phyloP scores from a whole-genome alignment of 108 stramenopile genomes.

The Discostella pseudostelligera region DNA sequence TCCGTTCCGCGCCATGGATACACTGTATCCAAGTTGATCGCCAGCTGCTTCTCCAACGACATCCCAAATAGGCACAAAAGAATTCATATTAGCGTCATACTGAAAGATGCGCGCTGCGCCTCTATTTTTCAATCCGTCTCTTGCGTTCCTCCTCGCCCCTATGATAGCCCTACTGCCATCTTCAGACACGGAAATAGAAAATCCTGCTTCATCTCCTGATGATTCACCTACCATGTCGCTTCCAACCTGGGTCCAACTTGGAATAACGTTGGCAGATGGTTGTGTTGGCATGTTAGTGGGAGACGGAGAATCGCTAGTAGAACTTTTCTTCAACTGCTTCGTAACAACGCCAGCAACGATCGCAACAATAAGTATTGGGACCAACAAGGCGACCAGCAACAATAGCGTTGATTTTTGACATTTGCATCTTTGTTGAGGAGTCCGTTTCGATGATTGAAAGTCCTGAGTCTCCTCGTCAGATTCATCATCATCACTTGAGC shows the following conservation, averaged over 20 bases:
- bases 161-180: conserved; percentile 31
- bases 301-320: not conserved
- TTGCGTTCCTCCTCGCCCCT: conserved; percentile 34
- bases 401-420: conserved; percentile 26
- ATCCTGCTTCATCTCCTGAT: conserved; percentile 40
- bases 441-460: not conserved
- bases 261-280: not conserved
- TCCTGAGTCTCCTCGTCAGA: not conserved
- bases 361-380: conserved; percentile 5
- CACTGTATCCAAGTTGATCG: conserved; percentile 50
- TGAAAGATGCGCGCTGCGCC: conserved; percentile 41
- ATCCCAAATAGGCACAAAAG: conserved; percentile 24
- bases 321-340: conserved; percentile 4
- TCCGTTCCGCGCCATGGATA: conserved; percentile 47
- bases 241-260: conserved; percentile 37
- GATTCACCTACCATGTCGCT: conserved; percentile 34
- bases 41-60: conserved; percentile 41
- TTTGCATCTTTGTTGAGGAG: not conserved
- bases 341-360: conserved; percentile 6
- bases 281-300: conserved; percentile 1
- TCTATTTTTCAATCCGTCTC: conserved; percentile 32
- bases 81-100: conserved; percentile 17
- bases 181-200: conserved; percentile 44
- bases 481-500: conserved; percentile 2
- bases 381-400: not conserved